Conservation (phyloP, 2,329 filamentous ascomycete genomes). For the Penicillium verrucosum region DNA sequence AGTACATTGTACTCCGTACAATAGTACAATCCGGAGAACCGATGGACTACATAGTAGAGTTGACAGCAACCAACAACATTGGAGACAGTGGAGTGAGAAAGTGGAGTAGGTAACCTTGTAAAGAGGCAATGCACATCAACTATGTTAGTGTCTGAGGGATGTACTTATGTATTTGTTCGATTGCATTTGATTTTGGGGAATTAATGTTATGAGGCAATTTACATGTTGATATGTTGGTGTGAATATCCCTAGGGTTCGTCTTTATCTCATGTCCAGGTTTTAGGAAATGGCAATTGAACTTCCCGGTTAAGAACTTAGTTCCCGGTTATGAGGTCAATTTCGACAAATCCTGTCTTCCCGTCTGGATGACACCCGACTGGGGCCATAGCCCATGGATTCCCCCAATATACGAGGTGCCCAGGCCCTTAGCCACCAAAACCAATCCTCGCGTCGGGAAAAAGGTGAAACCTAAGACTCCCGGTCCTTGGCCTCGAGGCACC, state of each 20-base stretch:
- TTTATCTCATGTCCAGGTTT: neutral
- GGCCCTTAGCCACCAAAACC: neutral
- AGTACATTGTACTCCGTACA: neutral
- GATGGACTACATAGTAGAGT: neutral
- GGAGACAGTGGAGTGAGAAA: neutral
- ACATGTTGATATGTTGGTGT: too few species aligned
- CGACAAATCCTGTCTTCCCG: neutral
- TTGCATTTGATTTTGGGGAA: neutral
- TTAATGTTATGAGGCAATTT: neutral
- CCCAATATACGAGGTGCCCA: slow-evolving; percentile 1
- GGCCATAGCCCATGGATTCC: neutral
- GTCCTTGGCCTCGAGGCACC: neutral
- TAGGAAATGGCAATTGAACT: neutral
- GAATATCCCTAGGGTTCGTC: too few species aligned
- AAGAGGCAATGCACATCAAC: neutral
- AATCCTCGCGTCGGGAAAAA: neutral
- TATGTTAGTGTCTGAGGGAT: neutral
- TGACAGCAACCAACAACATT: neutral
- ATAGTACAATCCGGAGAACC: neutral
- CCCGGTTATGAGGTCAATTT: neutral
- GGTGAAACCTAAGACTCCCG: neutral
- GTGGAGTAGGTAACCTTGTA: neutral
- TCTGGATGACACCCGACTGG: neutral
- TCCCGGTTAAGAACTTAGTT: neutral
- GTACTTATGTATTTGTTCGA: neutral